A percentile compares a stretch with the other conserved stretches of the same genome.
Conservation (phyloP, 805 yeast species). For the Nakazawaea ishiwadae region DNA sequence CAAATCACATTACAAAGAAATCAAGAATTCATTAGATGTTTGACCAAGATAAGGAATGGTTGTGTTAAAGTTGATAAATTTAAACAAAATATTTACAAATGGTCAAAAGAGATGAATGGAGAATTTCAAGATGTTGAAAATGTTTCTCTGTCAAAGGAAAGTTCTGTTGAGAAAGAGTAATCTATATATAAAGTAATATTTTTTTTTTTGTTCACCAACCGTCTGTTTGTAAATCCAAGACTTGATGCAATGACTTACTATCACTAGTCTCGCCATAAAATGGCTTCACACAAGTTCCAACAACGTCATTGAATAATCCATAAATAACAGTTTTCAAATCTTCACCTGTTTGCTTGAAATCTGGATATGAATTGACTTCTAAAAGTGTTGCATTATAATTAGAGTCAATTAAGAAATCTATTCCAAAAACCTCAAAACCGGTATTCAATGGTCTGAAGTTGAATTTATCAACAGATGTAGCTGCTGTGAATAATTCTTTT, state of each 20-base stretch:
- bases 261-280: conserved; percentile 27
- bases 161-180: conserved; percentile 2
- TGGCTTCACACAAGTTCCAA: conserved; percentile 45
- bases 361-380: conserved; percentile 94
- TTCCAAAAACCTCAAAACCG: conserved; percentile 84
- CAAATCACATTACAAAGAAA: conserved; percentile 79
- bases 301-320: conserved; percentile 59
- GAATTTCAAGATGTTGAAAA: conserved; percentile 32
- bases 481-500: conserved; percentile 75
- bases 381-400: conserved; percentile 53
- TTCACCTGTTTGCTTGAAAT: conserved; percentile 91
- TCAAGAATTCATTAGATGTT: conserved; percentile 80
- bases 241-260: conserved; percentile 28
- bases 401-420: conserved; percentile 76
- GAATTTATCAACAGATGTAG: conserved; percentile 71
- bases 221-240: conserved; percentile 25
- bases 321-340: conserved; percentile 62
- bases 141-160: neutral
- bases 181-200: neutral
- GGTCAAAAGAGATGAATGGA: conserved; percentile 86
- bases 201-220: conserved; percentile 1
- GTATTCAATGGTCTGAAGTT: conserved; percentile 78
- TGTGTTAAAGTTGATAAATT: conserved; percentile 74
- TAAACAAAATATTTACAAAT: conserved; percentile 62
- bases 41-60: conserved; percentile 69